Conservation (phyloP, 495 filamentous ascomycete species). For the Penicillium fimorum region DNA sequence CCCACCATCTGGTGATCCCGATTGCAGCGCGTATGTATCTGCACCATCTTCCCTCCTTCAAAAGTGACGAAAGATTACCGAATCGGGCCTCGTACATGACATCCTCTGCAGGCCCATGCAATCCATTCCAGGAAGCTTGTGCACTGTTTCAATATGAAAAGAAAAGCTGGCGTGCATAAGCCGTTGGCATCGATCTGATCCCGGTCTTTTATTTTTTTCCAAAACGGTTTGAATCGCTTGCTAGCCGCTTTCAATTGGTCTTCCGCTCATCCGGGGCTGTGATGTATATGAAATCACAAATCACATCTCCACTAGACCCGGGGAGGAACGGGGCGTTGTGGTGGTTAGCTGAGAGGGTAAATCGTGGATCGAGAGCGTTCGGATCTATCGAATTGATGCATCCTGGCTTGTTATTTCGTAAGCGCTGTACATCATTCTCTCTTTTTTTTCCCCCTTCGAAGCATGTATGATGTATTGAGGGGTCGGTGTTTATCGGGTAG, state of each 20-base stretch:
- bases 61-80: background rate
- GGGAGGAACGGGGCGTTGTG: background rate
- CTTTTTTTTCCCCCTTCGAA: background rate
- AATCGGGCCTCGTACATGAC: background rate
- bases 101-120: background rate
- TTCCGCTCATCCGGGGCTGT: background rate
- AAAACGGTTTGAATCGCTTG: background rate
- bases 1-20: background rate
- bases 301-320: background rate
- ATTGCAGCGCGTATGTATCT: background rate
- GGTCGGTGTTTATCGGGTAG: background rate
- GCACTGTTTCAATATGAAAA: background rate
- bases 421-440: background rate
- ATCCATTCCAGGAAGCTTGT: background rate
- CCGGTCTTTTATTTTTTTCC: background rate
- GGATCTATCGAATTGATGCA: background rate
- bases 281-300: slow-evolving; percentile 3
- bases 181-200: slow-evolving; percentile 8
- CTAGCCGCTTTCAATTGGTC: background rate
- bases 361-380: background rate
- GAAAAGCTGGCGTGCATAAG: slow-evolving; percentile 6
- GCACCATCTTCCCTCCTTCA: background rate
- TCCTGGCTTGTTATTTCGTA: background rate
- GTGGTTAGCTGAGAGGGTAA: background rate
- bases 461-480: background rate